Conservation (phyloP, 2,329 filamentous ascomycete genomes). For the Hymenoscyphus linearis region DNA sequence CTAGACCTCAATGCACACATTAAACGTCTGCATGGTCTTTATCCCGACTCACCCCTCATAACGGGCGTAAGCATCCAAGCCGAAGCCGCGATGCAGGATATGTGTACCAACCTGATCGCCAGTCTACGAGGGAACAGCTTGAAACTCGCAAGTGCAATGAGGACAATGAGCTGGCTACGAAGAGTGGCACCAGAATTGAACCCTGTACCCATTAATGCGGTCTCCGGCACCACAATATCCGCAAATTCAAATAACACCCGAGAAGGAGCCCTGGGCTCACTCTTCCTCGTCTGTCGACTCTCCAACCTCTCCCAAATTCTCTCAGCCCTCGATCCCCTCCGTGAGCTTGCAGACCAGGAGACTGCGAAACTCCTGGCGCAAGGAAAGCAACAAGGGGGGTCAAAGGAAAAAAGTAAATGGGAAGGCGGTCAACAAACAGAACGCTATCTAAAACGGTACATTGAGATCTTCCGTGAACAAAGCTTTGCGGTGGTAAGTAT, state of each 20-base stretch:
- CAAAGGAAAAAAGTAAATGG: constrained; percentile 38
- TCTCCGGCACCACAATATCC: constrained; percentile 9
- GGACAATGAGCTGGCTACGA: constrained; percentile 86
- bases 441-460: constrained; percentile 87
- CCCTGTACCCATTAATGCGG: constrained; percentile 28
- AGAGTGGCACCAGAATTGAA: constrained; percentile 79
- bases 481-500: constrained; percentile 94
- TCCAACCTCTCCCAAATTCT: constrained; percentile 75
- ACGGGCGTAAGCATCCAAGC: constrained; percentile 69
- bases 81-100: constrained; percentile 80
- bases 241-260: constrained; percentile 29
- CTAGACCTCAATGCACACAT: constrained; percentile 93
- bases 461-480: constrained; percentile 96
- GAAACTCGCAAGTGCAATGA: constrained; percentile 83
- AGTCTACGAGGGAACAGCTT: constrained; percentile 72
- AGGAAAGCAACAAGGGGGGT: constrained; percentile 3
- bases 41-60: constrained; percentile 73
- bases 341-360: constrained; percentile 87
- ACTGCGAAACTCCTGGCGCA: constrained; percentile 32
- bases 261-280: constrained; percentile 69
- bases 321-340: constrained; percentile 76
- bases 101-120: constrained; percentile 77
- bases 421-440: constrained; percentile 86
- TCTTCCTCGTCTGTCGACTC: constrained; percentile 84
- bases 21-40: constrained; percentile 74